phyloP scores from a whole-genome alignment of 768 basidiomycete species.

The Tubosaeta sp. region DNA sequence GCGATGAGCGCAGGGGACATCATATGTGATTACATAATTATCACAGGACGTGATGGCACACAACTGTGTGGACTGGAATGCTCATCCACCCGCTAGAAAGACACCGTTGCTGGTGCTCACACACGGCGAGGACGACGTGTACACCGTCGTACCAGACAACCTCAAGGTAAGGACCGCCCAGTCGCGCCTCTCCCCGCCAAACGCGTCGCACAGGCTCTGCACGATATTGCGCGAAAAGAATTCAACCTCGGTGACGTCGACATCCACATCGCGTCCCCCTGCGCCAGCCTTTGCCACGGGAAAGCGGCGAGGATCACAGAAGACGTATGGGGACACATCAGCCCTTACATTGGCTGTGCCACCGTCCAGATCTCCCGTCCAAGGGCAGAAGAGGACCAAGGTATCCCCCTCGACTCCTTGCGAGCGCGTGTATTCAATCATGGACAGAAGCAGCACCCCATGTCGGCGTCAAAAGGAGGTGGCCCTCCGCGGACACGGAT shows the following conservation, averaged over 20 bases:
- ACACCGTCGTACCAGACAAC: constrained; percentile 14
- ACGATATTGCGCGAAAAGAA: constrained; percentile 15
- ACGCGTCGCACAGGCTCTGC: constrained; percentile 7
- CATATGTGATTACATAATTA: constrained; percentile 12
- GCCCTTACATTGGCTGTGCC: constrained; percentile 22
- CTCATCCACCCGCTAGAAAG: constrained; percentile 16
- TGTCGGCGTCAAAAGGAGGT: not conserved
- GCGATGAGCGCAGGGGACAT: constrained; percentile 3
- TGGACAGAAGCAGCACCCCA: not conserved
- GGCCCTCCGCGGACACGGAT: not conserved
- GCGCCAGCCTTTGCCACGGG: constrained; percentile 18
- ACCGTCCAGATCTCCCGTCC: constrained; percentile 6
- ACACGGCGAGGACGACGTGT: constrained; percentile 12
- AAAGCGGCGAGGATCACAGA: constrained; percentile 21
- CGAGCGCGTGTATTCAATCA: not conserved
- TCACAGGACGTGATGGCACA: constrained; percentile 7
- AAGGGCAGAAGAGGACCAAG: not conserved
- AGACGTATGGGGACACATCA: constrained; percentile 15
- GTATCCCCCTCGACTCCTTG: not conserved
- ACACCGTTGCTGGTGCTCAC: constrained; percentile 18
- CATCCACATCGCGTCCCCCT: constrained; percentile 14
- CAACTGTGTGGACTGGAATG: constrained; percentile 26
- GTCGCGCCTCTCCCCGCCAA: not conserved
- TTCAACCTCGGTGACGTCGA: constrained; percentile 18
- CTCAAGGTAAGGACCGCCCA: constrained; percentile 11